phyloP scores from a whole-genome alignment of 2,329 filamentous ascomycete genomes.

The Fusarium acutatum region DNA sequence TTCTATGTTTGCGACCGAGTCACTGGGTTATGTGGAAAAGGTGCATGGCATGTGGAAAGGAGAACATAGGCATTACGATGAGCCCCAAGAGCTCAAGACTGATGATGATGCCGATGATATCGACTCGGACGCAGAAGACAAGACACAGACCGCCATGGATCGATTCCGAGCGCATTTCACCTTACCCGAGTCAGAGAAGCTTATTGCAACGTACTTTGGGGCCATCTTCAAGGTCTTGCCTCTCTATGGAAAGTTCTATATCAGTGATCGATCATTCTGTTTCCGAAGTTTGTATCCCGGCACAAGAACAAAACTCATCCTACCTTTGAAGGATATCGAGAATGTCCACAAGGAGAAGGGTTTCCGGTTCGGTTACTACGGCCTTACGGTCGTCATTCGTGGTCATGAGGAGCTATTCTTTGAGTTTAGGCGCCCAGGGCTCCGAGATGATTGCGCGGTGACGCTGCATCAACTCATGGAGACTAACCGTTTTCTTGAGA shows the following conservation, averaged over 20 bases:
- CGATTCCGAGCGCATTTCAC: conserved; percentile 92
- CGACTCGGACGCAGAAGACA: conserved; percentile 68
- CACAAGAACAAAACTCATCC: conserved; percentile 89
- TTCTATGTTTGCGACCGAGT: conserved; percentile 83
- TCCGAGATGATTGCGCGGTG: conserved; percentile 88
- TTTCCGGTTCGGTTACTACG: conserved; percentile 90
- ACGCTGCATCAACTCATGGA: conserved; percentile 82
- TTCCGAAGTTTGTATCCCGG: conserved; percentile 91
- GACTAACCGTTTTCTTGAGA: conserved; percentile 72
- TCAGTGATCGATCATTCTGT: conserved; percentile 87
- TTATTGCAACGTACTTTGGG: conserved; percentile 92
- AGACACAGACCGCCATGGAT: conserved; percentile 73
- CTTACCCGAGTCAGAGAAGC: conserved; percentile 81
- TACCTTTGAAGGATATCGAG: conserved; percentile 90
- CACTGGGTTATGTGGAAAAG: conserved; percentile 96
- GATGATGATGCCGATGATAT: conserved; percentile 60
- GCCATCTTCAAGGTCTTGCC: conserved; percentile 89
- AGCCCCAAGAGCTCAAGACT: conserved; percentile 59
- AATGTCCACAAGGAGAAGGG: conserved; percentile 95
- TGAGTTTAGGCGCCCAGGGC: conserved; percentile 81
- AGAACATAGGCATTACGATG: conserved; percentile 86
- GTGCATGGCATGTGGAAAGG: conserved; percentile 98
- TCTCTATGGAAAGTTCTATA: conserved; percentile 95
- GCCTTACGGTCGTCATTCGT: conserved; percentile 89
- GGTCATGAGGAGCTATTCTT: conserved; percentile 98